Evolutionary conservation across 805 yeast genomes (phyloP), one percentile per base, ranked within the genome.

Genomic region (Lipomyces orientalis): DNA sequence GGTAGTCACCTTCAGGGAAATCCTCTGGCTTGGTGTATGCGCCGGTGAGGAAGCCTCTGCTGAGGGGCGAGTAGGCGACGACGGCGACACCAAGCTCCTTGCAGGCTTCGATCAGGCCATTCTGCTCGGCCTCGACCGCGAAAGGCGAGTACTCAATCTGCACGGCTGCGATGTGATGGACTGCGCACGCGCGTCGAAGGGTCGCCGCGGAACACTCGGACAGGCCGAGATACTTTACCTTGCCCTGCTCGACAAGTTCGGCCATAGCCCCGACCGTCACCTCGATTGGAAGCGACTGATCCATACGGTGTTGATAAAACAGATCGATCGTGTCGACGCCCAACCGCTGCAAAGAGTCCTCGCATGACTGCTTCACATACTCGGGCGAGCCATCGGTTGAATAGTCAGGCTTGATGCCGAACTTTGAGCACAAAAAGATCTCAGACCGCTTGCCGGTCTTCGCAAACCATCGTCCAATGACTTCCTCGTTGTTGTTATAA

Each of bases 21-120:
- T 86, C 88, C 0, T 77, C 73, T 25, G 78, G 73, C 5, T 83
- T 77, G 33, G 78, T 86, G 62, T 87, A 78, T 43, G 74, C 69
- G 65, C 95, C 97, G 2, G 94, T 88, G 64, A 93, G 82, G 68
- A 88, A 80, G 0, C 97, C 97, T 74, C 90, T 84, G 9, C 93
- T 89, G 64, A 93, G 81, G 37, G 97, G 97, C 37, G 97, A 89
- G 78, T 93, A 93, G 33, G 93, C 90, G 65, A 91, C 81, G 37
- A 91, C 81, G 14, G 95, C 89, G 64, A 93, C 84, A 16, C 81
- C 81, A 43, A 83, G 78, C 68, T 88, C 86, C 25, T 85, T 82
- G 70, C 89, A 86, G 4, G 84, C 83, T 2, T 82, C 85, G 69
- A 88, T 84, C 25, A 90, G 82, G 0, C 94, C 97, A 75, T 90